Conservation (phyloP, 371 early-diverging fungal genomes). For the Mortierella polycephala region DNA sequence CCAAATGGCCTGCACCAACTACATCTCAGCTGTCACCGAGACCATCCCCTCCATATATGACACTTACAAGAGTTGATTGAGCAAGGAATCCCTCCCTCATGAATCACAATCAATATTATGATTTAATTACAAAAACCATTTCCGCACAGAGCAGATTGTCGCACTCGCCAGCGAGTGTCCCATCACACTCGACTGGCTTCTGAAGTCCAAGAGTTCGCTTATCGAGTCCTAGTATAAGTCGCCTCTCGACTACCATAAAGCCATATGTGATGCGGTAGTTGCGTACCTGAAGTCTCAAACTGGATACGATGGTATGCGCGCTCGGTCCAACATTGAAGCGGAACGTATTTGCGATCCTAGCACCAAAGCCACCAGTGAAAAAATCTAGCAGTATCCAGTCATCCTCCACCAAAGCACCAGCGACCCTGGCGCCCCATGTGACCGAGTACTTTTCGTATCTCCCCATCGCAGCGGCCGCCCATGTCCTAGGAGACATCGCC, state of each 20-base stretch:
- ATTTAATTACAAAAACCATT: constrained; percentile 1
- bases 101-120: neutral
- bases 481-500: constrained; percentile 2
- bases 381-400: neutral
- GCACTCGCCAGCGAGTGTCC: constrained; percentile 5
- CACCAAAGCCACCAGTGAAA: constrained; percentile 5
- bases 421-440: neutral
- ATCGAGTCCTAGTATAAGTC: constrained; percentile 2
- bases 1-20: neutral
- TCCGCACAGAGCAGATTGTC: constrained; percentile 4
- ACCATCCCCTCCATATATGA: neutral
- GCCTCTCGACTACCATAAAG: constrained; percentile 6
- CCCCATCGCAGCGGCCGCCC: constrained; percentile 7
- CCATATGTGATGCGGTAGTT: constrained; percentile 7
- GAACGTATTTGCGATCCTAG: constrained; percentile 1
- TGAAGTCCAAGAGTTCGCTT: neutral
- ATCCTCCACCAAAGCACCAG: neutral
- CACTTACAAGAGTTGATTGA: neutral
- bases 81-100: neutral
- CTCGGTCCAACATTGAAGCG: constrained; percentile 2
- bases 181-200: constrained; percentile 7
- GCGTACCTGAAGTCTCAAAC: constrained; percentile 7
- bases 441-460: constrained; percentile 10
- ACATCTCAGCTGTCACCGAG: neutral
- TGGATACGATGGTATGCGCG: constrained; percentile 3